These are phyloP conservation scores for Saccharomyces eubayanus DNA, from an alignment of 805 yeast species.

Conservation along the genomic window DNA sequence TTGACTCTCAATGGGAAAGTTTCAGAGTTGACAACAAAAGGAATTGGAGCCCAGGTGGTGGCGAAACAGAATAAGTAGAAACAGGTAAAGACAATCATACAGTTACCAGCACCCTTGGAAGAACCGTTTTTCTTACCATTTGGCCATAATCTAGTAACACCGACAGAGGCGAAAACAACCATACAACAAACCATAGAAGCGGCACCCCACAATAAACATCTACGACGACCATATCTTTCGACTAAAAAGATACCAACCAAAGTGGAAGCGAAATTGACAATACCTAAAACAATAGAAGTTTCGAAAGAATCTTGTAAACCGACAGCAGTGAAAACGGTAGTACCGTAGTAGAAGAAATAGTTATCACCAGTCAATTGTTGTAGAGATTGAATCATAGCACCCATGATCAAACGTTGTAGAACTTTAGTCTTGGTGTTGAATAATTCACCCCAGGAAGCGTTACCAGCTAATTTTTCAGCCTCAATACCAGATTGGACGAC, in stretches of 20 bases:
- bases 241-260: slow-evolving; percentile 42
- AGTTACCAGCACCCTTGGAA: slow-evolving; percentile 52
- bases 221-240: slow-evolving; percentile 48
- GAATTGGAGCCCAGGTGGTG: slow-evolving; percentile 66
- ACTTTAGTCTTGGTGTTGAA: slow-evolving; percentile 61
- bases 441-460: slow-evolving; percentile 57
- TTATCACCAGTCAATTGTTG: slow-evolving; percentile 62
- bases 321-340: slow-evolving; percentile 52
- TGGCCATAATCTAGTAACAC: slow-evolving; percentile 41
- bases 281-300: slow-evolving; percentile 51
- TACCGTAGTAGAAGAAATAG: slow-evolving; percentile 62
- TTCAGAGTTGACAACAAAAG: slow-evolving; percentile 56
- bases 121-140: slow-evolving; percentile 34
- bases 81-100: slow-evolving; percentile 64
- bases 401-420: slow-evolving; percentile 38
- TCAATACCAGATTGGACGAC: slow-evolving; percentile 52
- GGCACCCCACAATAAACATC: slow-evolving; percentile 42
- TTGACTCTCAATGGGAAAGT: slow-evolving; percentile 64
- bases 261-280: slow-evolving; percentile 52
- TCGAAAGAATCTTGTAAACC: slow-evolving; percentile 51
- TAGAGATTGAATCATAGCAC: slow-evolving; percentile 48
- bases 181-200: slow-evolving; percentile 40
- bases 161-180: slow-evolving; percentile 49
- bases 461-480: slow-evolving; percentile 51
- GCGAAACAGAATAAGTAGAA: slow-evolving; percentile 66